A percentile compares a stretch with the other conserved stretches of the same genome.
phyloP scores from a whole-genome alignment of 1,284 basidiomycete species.

The Phenoliferia sp. region DNA sequence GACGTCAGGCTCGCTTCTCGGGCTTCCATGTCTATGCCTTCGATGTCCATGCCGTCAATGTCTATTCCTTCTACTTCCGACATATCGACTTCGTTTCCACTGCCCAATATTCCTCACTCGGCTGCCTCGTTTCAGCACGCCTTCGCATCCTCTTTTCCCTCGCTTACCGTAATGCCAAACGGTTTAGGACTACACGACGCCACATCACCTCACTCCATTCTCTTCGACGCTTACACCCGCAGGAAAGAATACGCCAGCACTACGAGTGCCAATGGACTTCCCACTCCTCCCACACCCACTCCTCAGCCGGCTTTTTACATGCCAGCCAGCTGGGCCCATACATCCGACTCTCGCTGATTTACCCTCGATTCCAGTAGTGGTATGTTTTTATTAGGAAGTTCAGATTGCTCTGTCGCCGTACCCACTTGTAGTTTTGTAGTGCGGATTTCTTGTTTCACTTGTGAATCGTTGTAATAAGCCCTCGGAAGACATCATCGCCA shows the following conservation, averaged over 20 bases:
- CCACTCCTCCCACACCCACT: not conserved
- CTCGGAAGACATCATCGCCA: too few species aligned
- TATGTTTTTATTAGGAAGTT: too few species aligned
- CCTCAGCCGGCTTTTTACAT: constrained; percentile 9
- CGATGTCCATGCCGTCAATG: constrained; percentile 2
- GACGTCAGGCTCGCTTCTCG: constrained; percentile 4
- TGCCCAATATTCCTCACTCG: not conserved
- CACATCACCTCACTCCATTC: not conserved
- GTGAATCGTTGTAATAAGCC: too few species aligned
- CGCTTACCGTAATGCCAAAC: constrained; percentile 8
- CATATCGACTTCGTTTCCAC: too few species aligned
- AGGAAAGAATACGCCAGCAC: not conserved
- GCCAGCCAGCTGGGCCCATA: too few species aligned
- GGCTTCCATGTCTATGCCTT: constrained; percentile 1
- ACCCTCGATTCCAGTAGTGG: too few species aligned
- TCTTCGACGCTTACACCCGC: constrained; percentile 9
- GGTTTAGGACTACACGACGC: constrained; percentile 5
- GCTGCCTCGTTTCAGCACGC: not conserved
- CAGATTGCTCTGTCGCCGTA: too few species aligned
- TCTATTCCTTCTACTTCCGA: too few species aligned
- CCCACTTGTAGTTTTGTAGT: too few species aligned
- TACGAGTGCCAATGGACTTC: not conserved
- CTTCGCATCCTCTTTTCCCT: not conserved
- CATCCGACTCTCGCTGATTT: too few species aligned
- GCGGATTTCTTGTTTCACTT: too few species aligned